Conservation (phyloP, 139 green algal species). For the Chlamydomonas urium region DNA sequence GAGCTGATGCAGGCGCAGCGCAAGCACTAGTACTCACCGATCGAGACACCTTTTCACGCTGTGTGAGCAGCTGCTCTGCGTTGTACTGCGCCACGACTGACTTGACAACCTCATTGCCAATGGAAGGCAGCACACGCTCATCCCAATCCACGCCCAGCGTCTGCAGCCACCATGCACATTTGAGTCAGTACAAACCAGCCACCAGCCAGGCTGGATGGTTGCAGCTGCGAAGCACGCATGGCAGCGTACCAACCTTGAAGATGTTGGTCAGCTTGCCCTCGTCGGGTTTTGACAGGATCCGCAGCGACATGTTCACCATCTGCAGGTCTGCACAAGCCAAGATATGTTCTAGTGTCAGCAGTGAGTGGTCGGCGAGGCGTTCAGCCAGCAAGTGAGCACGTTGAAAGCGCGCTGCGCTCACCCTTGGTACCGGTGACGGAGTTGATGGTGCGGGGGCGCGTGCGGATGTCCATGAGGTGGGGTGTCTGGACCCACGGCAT, state of each 20-base stretch:
- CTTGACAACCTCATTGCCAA: constrained; percentile 99
- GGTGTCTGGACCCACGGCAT: constrained; percentile 89
- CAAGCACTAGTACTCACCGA: constrained; percentile 36
- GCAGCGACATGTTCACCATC: constrained; percentile 98
- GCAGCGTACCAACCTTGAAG: constrained; percentile 76
- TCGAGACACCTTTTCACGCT: constrained; percentile 87
- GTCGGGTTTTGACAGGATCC: constrained; percentile 91
- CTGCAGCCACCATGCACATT: no score
- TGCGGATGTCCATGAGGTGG: constrained; percentile 95
- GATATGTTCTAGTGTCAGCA: no score
- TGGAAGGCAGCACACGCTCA: constrained; percentile 97
- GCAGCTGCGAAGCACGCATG: no score
- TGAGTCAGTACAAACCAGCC: no score
- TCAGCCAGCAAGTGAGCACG: not conserved
- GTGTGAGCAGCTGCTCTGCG: constrained; percentile 97
- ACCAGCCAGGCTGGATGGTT: no score
- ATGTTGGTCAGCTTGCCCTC: constrained; percentile 76
- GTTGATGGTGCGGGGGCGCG: constrained; percentile 84
- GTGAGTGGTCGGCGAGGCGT: not conserved
- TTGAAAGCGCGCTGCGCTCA: no score
- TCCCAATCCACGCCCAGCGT: constrained; percentile 95
- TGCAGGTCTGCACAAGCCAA: constrained; percentile 96
- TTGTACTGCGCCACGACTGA: constrained; percentile 98
- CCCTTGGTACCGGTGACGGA: constrained; percentile 98
- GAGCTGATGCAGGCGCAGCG: not conserved